Evolutionary conservation across 768 basidiomycete species (phyloP), one percentile per base, ranked within the genome.

Genomic region (Fomitopsis serialis): DNA sequence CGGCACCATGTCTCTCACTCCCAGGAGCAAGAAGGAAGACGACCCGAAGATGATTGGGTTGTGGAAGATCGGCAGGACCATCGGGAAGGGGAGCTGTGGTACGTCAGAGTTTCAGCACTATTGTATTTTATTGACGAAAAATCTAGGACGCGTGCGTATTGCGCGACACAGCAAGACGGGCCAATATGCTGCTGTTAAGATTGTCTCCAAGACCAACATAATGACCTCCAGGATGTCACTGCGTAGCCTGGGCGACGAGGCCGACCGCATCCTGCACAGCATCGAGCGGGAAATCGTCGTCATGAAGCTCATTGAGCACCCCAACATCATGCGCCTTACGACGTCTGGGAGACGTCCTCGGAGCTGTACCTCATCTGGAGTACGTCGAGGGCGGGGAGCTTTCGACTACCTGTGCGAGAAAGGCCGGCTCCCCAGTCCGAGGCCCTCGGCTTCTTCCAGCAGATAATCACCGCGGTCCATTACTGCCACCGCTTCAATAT

Each of bases 241-340:
- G 55, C 77, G 80, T 46, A 81, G 82, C 46, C 79, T 87, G 12
- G 84, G 78, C 13, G 85, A 87, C 53, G 82, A 88, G 56, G 78
- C 86, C 12, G 90, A 92, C 62, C 87, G 86, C 60, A 82, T 81
- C 55, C 78, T 85, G 56, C 80, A 90, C 54, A 83, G 86, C 45
- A 84, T 97, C 56, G 90, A 96, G 68, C 82, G 93, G 56, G 95
- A 98, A 70, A 96, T 97, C 48, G 92, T 95, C 55, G 86, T 97
- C 64, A 95, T 98, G 94, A 98, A 97, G 69, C 83, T 97, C 57
- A 87, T 97, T 60, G 87, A 95, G 58, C 93, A 98, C 65, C 94
- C 94, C 2, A 94, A 96, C 68, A 84, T 98, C 58, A 82, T 97
- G 81, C 86, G 84, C 53, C 80, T 98, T 95, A 93, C 72, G 95